A percentile compares a stretch with the other conserved stretches of the same genome.
Evolutionary conservation across 2,329 filamentous ascomycete species (phyloP).

Genomic region (Phyllosticta citriasiana): DNA sequence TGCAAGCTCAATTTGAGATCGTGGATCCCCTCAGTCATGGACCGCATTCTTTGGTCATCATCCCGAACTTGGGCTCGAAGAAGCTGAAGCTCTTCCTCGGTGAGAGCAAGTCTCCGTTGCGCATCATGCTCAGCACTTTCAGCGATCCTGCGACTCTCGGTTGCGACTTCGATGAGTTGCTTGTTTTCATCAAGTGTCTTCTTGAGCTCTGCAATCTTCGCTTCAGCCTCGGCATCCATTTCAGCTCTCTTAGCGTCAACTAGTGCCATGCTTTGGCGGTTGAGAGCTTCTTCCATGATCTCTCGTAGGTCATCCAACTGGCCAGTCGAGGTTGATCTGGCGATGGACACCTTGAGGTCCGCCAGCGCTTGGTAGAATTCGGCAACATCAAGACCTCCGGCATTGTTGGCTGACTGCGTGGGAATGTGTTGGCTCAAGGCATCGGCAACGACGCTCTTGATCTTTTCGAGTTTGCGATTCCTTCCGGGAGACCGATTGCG

Average conservation of each 20-base stretch:
- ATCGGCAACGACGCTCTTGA: slow-evolving; percentile 50
- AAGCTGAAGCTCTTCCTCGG: slow-evolving; percentile 39
- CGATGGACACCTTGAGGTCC: slow-evolving; percentile 39
- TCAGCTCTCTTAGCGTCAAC: slow-evolving; percentile 21
- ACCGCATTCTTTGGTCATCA: slow-evolving; percentile 32
- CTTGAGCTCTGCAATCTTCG: slow-evolving; percentile 26
- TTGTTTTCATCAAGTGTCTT: slow-evolving; percentile 25
- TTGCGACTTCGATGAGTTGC: slow-evolving; percentile 28
- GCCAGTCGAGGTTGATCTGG: slow-evolving; percentile 34
- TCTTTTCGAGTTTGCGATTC: slow-evolving; percentile 74
- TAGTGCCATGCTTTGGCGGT: slow-evolving; percentile 22
- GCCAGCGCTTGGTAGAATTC: slow-evolving; percentile 39
- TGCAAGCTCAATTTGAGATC: slow-evolving; percentile 27
- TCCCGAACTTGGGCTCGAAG: slow-evolving; percentile 34
- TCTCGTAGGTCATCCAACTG: slow-evolving; percentile 34
- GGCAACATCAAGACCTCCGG: slow-evolving; percentile 20
- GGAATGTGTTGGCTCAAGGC: slow-evolving; percentile 28
- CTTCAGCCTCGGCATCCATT: slow-evolving; percentile 23
- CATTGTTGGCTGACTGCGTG: neutral
- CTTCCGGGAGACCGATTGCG: slow-evolving; percentile 68
- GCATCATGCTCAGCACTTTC: slow-evolving; percentile 37
- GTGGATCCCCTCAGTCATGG: slow-evolving; percentile 34
- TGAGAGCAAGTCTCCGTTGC: slow-evolving; percentile 35
- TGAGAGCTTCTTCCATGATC: slow-evolving; percentile 27
- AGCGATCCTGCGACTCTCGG: slow-evolving; percentile 31